Evolutionary conservation across 2,329 filamentous ascomycete genomes (phyloP), one percentile per base, ranked within the genome.

Genomic region (Monilinia vaccinii-corymbosi): DNA sequence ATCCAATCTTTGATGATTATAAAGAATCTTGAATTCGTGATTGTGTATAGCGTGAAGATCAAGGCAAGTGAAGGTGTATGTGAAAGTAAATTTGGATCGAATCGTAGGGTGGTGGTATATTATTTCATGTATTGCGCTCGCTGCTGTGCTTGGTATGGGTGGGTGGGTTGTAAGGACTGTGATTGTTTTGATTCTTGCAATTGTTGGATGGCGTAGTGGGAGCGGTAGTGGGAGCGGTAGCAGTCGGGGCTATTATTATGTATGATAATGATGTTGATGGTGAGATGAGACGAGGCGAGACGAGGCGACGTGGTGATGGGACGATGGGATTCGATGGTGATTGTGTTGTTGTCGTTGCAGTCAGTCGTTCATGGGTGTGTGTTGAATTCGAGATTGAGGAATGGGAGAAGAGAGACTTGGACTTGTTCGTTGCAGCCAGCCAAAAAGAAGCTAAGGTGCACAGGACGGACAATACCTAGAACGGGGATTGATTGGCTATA

Each of bases 401-500:
- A 53, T 53, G 57, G 49, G 46, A 45, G 49, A 59, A 62, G 40
- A 52, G 49, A 56, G 57, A 52, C 45, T 57, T 58, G 56, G n/a
- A n/a, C n/a, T n/a, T n/a, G 3, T 58, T 58, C 56, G 56, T 58
- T 50, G 49, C 49, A 52, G 49, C 49, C 25, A 42, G 25, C 25
- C 25, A 28, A 34, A 52, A 52, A 28, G 49, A 52, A 52, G 49
- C 49, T 52, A 52, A 40, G 49, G 38, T 8, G 18, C 38, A 42
- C 38, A 42, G 32, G 38, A 42, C 38, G 38, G 49, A 52, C 49
- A 36, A 52, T 52, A 52, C 42, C 36, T 25, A 42, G 45, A 32
- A n/a, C n/a, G 34, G 23, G 11, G 18, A 1, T 23, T 52, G 49
- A 52, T 52, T 52, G 49, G 49, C 1, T 31, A 21, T 10, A 18